A percentile compares a stretch with the other conserved stretches of the same genome.
phyloP scores from a whole-genome alignment of 2,329 filamentous ascomycete genomes.

The Cordyceps sp. region DNA sequence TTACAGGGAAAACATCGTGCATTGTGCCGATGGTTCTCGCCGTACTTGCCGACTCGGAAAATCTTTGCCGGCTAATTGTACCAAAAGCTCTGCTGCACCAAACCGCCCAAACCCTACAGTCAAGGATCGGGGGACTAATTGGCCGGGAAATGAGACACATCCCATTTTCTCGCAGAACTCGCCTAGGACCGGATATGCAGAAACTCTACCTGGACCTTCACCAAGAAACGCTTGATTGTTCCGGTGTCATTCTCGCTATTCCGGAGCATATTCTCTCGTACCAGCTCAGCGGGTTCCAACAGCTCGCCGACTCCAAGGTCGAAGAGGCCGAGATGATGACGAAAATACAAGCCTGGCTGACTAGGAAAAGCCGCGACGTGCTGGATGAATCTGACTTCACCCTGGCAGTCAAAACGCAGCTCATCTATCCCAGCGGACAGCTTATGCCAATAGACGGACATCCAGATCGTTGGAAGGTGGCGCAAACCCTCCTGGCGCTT shows the following conservation, averaged over 20 bases:
- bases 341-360: slow-evolving; percentile 30
- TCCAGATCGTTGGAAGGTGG: slow-evolving; percentile 31
- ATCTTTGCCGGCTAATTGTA: slow-evolving; percentile 36
- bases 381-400: slow-evolving; percentile 48
- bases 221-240: slow-evolving; percentile 6
- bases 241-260: slow-evolving; percentile 39
- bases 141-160: slow-evolving; percentile 36
- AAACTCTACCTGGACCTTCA: slow-evolving; percentile 16
- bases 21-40: slow-evolving; percentile 35
- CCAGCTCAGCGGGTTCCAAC: slow-evolving; percentile 42
- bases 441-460: slow-evolving; percentile 33
- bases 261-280: slow-evolving; percentile 52
- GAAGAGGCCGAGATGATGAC: slow-evolving; percentile 30
- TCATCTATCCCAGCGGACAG: slow-evolving; percentile 38
- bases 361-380: slow-evolving; percentile 35
- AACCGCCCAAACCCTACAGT: slow-evolving; percentile 38
- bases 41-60: slow-evolving; percentile 23
- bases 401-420: slow-evolving; percentile 33
- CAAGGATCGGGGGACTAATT: slow-evolving; percentile 35
- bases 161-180: slow-evolving; percentile 36
- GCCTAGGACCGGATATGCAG: slow-evolving; percentile 11
- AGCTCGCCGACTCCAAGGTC: slow-evolving; percentile 28
- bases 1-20: slow-evolving; percentile 30
- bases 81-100: slow-evolving; percentile 39
- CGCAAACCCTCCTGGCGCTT: slow-evolving; percentile 22